Percentiles rank a stretch among this genome's conserved stretches.
Conservation (phyloP, 1,284 basidiomycete species). For the Sanghuangporus baumii region DNA sequence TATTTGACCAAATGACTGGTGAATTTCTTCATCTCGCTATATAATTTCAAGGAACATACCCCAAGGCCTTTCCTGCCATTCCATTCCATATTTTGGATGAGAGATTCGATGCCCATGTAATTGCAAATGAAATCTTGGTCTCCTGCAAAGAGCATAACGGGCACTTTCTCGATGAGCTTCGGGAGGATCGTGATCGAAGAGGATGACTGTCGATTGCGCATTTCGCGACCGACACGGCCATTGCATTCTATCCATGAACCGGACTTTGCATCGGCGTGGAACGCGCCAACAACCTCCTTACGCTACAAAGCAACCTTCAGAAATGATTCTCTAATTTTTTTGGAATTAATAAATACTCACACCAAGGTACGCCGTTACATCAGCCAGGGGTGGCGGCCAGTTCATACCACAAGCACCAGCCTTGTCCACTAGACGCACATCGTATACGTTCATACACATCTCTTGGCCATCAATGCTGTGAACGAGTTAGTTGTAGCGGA, state of each 20-base stretch:
- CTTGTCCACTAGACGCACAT: slow-evolving; percentile 83
- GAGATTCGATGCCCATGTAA: slow-evolving; percentile 83
- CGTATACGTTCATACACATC: slow-evolving; percentile 94
- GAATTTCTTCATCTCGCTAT: not conserved
- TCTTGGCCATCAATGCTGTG: slow-evolving; percentile 62
- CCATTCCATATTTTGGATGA: slow-evolving; percentile 85
- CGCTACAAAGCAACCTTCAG: slow-evolving; percentile 40
- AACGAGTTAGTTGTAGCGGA: not conserved
- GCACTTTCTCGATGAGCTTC: slow-evolving; percentile 69
- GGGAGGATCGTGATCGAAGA: slow-evolving; percentile 81
- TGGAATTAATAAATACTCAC: slow-evolving; percentile 40
- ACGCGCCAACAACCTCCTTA: slow-evolving; percentile 71
- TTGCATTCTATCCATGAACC: slow-evolving; percentile 91
- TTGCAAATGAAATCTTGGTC: slow-evolving; percentile 98
- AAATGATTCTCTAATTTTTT: slow-evolving; percentile 4
- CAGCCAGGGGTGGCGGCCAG: slow-evolving; percentile 89
- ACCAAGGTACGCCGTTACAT: slow-evolving; percentile 75
- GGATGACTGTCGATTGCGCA: slow-evolving; percentile 53
- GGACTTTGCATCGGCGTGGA: slow-evolving; percentile 79
- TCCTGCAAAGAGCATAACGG: slow-evolving; percentile 89
- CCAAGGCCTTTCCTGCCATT: slow-evolving; percentile 75
- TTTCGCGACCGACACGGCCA: slow-evolving; percentile 57
- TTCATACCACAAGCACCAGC: slow-evolving; percentile 95
- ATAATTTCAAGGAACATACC: slow-evolving; percentile 41
- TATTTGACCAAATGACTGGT: slow-evolving; percentile 26